Evolutionary conservation across 805 yeast genomes (phyloP), one percentile per base, ranked within the genome.

Genomic region (Saccharomyces eubayanus): DNA sequence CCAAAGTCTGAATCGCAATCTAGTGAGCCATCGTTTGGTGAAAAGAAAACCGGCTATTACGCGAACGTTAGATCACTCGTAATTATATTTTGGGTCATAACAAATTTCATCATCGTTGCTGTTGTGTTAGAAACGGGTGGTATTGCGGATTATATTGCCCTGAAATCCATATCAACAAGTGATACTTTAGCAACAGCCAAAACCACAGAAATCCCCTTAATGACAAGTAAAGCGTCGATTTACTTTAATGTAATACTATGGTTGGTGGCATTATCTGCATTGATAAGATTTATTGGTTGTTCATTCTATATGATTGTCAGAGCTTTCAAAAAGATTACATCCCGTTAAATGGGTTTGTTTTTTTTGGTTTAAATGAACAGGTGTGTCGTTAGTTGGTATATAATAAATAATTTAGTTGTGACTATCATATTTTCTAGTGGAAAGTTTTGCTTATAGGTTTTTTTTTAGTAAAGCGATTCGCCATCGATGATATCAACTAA

Each of bases 191-290:
- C 50, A 16, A 43, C 55, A 3, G 55, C 58, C 10, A 28, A 51
- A 16, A 28, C 21, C 6, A 31, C 50, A 14, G 50, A 57, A 29
- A 55, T 55, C n/a, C 62, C 69, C 6, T 58, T 69, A 12, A 57
- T 68, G 40, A 61, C 69, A 2, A 52, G 54, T n/a, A 77, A 85
- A 68, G 77, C 89, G 1, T 77, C 81, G 43, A 72, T 83, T 6
- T 92, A 89, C 67, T 78, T 92, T 68, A 81, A 94, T 5, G 89
- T 92, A 30, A 85, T 92, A 48, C 74, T 92, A 59, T 92, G 98
- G 97, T 73, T 91, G 40, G 98, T 92, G 46, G 97, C 97, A 3
- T 87, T 84, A 28, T 80, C 89, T 77, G 97, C 98, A 0, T 77
- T 84, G 6, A 84, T 89, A 68, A 76, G 97, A 57, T 85, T 92